Conservation (phyloP, 352 stramenopile species). For the Pilasporangium apinafurcum region DNA sequence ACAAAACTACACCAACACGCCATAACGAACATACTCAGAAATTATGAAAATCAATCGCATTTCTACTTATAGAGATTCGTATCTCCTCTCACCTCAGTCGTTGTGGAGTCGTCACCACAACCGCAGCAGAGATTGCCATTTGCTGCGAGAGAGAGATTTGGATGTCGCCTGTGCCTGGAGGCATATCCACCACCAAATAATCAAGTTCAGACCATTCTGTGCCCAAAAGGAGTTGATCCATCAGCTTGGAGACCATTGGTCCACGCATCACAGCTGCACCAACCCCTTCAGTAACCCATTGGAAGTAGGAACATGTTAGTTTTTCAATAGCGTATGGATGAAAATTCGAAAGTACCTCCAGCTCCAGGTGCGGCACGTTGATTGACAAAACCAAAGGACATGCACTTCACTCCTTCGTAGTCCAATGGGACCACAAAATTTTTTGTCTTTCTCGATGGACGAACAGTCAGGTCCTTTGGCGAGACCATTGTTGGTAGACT, state of each 20-base stretch:
- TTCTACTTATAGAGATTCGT: no score
- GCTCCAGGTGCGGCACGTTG: conserved; percentile 75
- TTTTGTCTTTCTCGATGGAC: conserved; percentile 56
- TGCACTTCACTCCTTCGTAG: conserved; percentile 88
- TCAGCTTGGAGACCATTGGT: conserved; percentile 97
- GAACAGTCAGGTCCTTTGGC: conserved; percentile 55
- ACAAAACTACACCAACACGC: conserved; percentile 74
- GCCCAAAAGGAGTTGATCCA: conserved; percentile 94
- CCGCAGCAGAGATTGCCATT: conserved; percentile 95
- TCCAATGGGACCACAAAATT: conserved; percentile 79
- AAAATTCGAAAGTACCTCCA: conserved; percentile 28
- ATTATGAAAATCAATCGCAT: no score
- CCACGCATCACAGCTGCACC: conserved; percentile 94
- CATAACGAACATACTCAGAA: background rate
- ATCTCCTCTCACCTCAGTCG: conserved; percentile 86
- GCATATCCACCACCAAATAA: conserved; percentile 99
- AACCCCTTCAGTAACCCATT: conserved; percentile 26
- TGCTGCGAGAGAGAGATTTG: conserved; percentile 97
- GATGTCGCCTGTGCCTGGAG: conserved; percentile 99
- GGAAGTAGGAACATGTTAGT: conserved; percentile 13
- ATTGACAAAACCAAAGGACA: conserved; percentile 92
- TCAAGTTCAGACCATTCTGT: conserved; percentile 99
- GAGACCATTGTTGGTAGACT: conserved; percentile 96
- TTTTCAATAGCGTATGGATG: no score
- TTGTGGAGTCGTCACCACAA: conserved; percentile 99